Base-by-base conservation (phyloP, 78 protist genomes). In the Emiliania huxleyi region DNA sequence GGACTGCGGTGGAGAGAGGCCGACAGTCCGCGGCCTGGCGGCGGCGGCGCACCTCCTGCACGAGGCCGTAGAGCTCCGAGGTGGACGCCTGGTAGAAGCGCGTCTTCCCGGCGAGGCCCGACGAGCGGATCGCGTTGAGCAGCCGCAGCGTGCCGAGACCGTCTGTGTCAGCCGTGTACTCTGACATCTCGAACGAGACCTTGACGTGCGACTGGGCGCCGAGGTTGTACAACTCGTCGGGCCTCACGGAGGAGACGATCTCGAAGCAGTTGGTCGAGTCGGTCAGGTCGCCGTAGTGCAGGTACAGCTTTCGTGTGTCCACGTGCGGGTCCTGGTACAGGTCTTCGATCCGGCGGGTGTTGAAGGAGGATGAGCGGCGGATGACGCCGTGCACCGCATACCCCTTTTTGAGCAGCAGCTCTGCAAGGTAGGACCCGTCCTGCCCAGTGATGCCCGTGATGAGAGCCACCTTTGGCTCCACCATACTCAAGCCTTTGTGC, bases 391-490 rank as follows among this genome's bases (percentile, higher is more conserved):
- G 98, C 25, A 98, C 99, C 49, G 38, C 92, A n/a, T 90, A 69
- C 19, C 55, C 98, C 91, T 97, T 97, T 2, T n/a, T 90, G 21
- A 98, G 87, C 8, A 98, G 96, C n/a, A 98, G 87, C 95, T 98
- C 99, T 3, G 98, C 95, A 46, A 98, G 94, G 83, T 98, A 98
- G 43, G 97, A 95, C 35, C 99, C 99, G 75, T 98, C 99, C 94
- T 95, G 97, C 2, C 99, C 99, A 0, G 99, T 98, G 94, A 98
- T 97, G 44, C 99, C 99, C 0, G 98, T 96, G 91, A 98, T 94
- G 35, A 98, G 96, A 23, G 99, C 99, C 0, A 95, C 96, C 93
- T 97, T 97, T 52, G 23, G 90, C 46, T n/a, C n/a, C n/a, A n/a
- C n/a, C n/a, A n/a, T n/a, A n/a, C n/a, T n/a, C n/a, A n/a, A n/a